Evolutionary conservation across 371 early-diverging fungal genomes (phyloP).

Genomic region (Synchytrium microbalum): DNA sequence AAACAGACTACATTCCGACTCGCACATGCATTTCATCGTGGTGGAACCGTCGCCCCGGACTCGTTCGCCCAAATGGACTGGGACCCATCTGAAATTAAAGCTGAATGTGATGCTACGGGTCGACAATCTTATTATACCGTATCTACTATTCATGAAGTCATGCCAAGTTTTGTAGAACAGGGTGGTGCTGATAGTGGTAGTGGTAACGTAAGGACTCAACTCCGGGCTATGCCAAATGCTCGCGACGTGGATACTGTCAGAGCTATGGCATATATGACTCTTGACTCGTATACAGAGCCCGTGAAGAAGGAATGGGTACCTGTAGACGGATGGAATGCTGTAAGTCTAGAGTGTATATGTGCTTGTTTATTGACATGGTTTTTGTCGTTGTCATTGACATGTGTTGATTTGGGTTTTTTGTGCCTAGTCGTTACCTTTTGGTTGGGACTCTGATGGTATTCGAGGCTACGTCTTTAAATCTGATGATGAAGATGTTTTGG

Average conservation of each 20-base stretch:
- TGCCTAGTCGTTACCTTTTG: conserved; percentile 58
- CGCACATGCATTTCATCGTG: background rate
- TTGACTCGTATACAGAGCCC: conserved; percentile 61
- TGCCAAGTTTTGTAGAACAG: background rate
- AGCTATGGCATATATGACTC: conserved; percentile 66
- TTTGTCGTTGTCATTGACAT: background rate
- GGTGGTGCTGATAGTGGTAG: background rate
- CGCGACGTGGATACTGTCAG: conserved; percentile 60
- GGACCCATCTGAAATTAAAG: background rate
- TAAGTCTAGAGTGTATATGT: conserved; percentile 25
- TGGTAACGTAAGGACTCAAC: too few relatives aligned
- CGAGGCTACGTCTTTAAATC: conserved; percentile 80
- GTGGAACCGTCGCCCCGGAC: background rate
- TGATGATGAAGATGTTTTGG: conserved; percentile 50
- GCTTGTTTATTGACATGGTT: conserved; percentile 1
- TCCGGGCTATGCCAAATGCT: conserved; percentile 55
- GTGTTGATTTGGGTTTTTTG: background rate
- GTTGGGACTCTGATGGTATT: conserved; percentile 73
- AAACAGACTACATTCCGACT: too few relatives aligned
- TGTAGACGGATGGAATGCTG: conserved; percentile 70
- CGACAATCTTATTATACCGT: background rate
- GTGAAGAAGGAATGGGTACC: conserved; percentile 54
- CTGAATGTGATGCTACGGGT: background rate
- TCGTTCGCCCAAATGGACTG: background rate
- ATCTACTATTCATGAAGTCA: background rate